Percentiles rank a stretch among this genome's conserved stretches.
phyloP scores from a whole-genome alignment of 202 grass and related monocot species.

The Setaria viridis region DNA sequence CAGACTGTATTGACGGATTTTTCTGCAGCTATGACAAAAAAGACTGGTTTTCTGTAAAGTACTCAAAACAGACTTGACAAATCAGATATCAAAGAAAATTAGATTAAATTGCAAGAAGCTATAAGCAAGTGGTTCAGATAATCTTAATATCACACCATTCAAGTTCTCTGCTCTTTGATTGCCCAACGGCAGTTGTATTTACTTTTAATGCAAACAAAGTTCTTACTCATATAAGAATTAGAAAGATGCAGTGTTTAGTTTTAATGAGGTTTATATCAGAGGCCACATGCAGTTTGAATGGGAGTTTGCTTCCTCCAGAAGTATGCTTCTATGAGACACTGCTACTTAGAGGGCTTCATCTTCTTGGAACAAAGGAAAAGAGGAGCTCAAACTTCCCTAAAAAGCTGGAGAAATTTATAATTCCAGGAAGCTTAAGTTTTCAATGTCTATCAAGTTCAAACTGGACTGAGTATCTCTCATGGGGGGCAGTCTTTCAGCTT shows the following conservation, averaged over 20 bases:
- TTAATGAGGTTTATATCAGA: background rate
- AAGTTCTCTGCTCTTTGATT: slow-evolving; percentile 25
- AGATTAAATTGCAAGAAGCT: slow-evolving; percentile 23
- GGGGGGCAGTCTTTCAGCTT: no score
- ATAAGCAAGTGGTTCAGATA: slow-evolving; percentile 21
- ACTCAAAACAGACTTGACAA: background rate
- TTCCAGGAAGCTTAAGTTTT: background rate
- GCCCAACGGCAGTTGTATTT: background rate
- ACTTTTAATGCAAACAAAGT: background rate
- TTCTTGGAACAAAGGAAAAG: background rate
- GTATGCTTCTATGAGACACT: background rate
- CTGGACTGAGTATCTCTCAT: no score
- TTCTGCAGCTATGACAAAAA: background rate
- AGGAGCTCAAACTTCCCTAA: background rate
- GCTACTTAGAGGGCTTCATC: background rate
- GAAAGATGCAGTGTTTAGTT: slow-evolving; percentile 19
- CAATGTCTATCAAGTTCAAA: no score
- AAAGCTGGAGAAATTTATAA: background rate
- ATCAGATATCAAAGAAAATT: slow-evolving; percentile 10
- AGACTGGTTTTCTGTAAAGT: background rate
- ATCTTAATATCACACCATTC: slow-evolving; percentile 12
- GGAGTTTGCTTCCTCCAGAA: slow-evolving; percentile 19
- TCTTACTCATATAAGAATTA: slow-evolving; percentile 25
- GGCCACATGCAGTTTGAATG: background rate
- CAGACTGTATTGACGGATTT: background rate